These are phyloP conservation scores for Mycena citricolor DNA, from an alignment of 1,284 basidiomycete species.

Conservation along the genomic window DNA sequence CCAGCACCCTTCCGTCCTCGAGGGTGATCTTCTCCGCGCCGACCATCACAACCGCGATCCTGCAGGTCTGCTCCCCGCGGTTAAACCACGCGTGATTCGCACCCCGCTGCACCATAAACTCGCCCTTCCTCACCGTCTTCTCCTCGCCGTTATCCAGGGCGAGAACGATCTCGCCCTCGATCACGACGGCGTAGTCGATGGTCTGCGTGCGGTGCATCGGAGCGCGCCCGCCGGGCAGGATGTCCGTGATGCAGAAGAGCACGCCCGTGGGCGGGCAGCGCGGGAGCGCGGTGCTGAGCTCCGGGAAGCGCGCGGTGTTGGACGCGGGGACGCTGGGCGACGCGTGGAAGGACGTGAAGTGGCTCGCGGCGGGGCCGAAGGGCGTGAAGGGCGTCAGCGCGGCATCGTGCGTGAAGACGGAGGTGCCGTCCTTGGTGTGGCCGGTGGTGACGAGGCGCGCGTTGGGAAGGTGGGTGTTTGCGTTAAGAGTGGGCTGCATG, in stretches of 20 bases:
- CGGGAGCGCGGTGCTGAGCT: conserved; percentile 6
- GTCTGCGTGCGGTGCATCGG: conserved; percentile 14
- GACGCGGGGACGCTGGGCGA: conserved; percentile 8
- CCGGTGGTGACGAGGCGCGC: conserved; percentile 5
- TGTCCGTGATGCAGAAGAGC: conserved; percentile 13
- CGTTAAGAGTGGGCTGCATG: too few relatives aligned
- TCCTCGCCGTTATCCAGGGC: conserved; percentile 6
- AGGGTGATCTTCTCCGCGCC: neutral
- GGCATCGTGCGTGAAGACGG: conserved; percentile 3
- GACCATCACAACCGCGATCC: neutral
- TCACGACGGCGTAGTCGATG: conserved; percentile 10
- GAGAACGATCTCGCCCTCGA: conserved; percentile 9
- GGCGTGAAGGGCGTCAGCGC: conserved; percentile 5
- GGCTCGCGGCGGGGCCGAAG: neutral
- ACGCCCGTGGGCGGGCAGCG: conserved; percentile 9
- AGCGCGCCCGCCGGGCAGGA: conserved; percentile 4
- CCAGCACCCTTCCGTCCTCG: neutral
- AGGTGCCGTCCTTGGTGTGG: conserved; percentile 1
- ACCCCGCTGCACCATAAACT: conserved; percentile 11
- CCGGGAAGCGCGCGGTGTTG: conserved; percentile 10
- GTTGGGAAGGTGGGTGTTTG: conserved; percentile 4
- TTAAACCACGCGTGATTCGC: conserved; percentile 14
- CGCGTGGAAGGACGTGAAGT: conserved; percentile 9
- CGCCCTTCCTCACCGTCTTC: conserved; percentile 10
- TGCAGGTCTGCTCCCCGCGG: neutral